Evolutionary conservation across 2,329 filamentous ascomycete species (phyloP), one percentile per base, ranked within the genome.

Genomic region (Phaeosphaeria sp.): DNA sequence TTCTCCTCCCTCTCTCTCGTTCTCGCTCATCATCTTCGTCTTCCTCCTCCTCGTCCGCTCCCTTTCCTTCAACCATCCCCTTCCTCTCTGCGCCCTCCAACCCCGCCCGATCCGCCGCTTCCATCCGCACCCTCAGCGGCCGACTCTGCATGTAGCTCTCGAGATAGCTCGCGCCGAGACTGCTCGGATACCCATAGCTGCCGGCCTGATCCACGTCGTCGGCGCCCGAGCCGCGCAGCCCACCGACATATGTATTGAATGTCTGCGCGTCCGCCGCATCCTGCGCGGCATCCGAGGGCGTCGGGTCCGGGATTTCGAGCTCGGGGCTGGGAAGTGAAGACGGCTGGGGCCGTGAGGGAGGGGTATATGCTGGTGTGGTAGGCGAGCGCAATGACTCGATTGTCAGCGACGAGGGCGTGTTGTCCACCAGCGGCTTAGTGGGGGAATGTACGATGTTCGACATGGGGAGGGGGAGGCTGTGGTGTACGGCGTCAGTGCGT

Each of bases 91-190:
- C 48, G n/a, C 62, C 67, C 18, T 59, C 58, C 33, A 72, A 39
- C 15, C 65, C 72, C 30, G 69, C 74, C 41, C 72, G 67, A 48
- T 72, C 72, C 17, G 70, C 73, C 6, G 73, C 73, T 20, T 69
- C 67, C 61, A 74, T 72, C n/a, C 74, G 53, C 46, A 77, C 74
- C 25, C 73, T 72, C 59, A 76, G 56, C 42, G 74, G 73, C 42
- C 74, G 68, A 21, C 62, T 68, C 57, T 71, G 64, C 73, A 77
- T 77, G 44, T 77, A 77, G 41, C 70, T 75, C 57, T 77, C 75
- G 42, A 77, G 63, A 53, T 76, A 77, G 56, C 73, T 76, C 2
- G 75, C 75, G 39, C 75, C 75, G 1, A 77, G 58, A 25, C 64
- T 69, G 15, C 63, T 66, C 2, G 75, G 75, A 46, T 77, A 77